Evolutionary conservation across 2,329 filamentous ascomycete species (phyloP), one percentile per base, ranked within the genome.

Genomic region (Calonectria honghensis): DNA sequence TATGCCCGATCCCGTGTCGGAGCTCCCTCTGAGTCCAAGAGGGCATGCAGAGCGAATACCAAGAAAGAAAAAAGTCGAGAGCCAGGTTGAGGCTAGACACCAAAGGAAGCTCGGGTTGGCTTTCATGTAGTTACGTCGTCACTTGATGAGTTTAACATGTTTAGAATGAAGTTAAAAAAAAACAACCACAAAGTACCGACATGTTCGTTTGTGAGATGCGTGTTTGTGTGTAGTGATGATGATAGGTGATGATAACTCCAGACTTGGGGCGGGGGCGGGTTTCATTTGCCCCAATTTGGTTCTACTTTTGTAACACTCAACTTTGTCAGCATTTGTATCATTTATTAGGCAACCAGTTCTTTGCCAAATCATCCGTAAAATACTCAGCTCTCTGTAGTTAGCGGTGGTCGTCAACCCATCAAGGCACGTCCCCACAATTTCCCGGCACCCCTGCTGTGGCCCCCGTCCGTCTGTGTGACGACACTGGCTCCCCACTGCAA

Each of bases 71-170:
- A 79, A 81, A 78, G 78, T 80, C 77, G 78, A 83, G 81, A 81
- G 83, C 81, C 81, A 79, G 78, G 82, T 83, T 83, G 83, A 85
- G 82, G 82, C 83, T 81, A 82, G 82, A 79, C 83, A 83, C 81
- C 79, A 83, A 81, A 81, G 83, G 79, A 84, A 83, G 83, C 82
- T 85, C 79, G 80, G 73, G 79, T 79, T 79, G 82, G 82, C 83
- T 83, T 84, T 84, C 82, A 82, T 87, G 84, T 87, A 86, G 85
- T 86, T 84, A 85, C 83, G 85, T 84, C 84, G 84, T 83, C 66
- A 81, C 81, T 78, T 79, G 81, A 85, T 86, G 83, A 86, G 83
- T 85, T 85, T 81, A 83, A 84, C 82, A 80, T 73, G 73, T 82
- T 84, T 75, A 83, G 80, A 84, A 83, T 81, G 77, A 82, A 78